Conservation (phyloP, 2,329 filamentous ascomycete species). For the Trichoderma atroviride region DNA sequence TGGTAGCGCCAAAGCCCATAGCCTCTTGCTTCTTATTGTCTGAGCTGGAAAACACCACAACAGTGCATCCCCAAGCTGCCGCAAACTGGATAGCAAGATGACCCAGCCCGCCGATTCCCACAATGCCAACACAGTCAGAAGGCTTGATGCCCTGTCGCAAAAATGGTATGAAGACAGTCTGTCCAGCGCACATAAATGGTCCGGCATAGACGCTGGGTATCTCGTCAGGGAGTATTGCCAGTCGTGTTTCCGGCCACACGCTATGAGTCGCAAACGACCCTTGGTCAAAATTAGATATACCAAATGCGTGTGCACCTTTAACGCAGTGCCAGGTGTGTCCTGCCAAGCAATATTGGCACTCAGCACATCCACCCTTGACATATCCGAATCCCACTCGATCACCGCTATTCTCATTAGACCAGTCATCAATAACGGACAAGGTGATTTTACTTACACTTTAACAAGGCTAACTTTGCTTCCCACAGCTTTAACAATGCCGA, state of each 20-base stretch:
- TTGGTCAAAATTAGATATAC: not conserved
- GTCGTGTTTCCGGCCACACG: conserved; percentile 10
- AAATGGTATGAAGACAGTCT: not conserved
- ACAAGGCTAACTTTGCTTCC: not conserved
- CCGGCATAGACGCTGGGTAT: not conserved
- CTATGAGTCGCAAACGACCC: conserved; percentile 6
- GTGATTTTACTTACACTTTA: not conserved
- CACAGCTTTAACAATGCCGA: conserved; percentile 2
- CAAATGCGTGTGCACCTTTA: not conserved
- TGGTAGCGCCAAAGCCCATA: not conserved
- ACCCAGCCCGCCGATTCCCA: conserved; percentile 5
- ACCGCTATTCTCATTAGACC: not conserved
- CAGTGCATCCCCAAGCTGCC: conserved; percentile 2
- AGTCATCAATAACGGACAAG: not conserved
- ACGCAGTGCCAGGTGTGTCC: conserved; percentile 10
- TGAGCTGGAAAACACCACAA: not conserved
- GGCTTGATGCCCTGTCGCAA: not conserved
- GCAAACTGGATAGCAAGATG: conserved; percentile 14
- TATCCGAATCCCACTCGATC: conserved; percentile 9
- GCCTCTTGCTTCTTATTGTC: conserved; percentile 6
- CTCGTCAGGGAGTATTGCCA: conserved; percentile 1
- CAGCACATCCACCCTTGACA: not conserved
- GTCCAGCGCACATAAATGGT: conserved; percentile 6
- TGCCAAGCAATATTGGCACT: conserved; percentile 6
- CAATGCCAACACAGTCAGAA: not conserved